These are phyloP conservation scores for Epichloe scottii DNA, from an alignment of 2,329 filamentous ascomycete species.

Conservation along the genomic window DNA sequence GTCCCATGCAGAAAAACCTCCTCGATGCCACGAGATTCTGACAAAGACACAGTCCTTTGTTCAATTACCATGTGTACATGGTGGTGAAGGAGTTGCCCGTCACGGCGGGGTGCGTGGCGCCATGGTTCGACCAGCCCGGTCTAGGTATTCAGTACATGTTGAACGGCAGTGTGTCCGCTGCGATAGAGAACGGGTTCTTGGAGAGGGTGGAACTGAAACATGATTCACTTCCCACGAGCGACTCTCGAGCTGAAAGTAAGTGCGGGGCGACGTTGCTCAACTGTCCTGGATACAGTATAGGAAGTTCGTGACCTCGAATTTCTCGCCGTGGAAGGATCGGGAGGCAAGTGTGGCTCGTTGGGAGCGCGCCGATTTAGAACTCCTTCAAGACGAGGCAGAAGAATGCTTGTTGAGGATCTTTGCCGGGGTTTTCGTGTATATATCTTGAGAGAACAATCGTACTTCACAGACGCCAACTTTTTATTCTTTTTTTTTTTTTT, in stretches of 20 bases:
- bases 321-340: too few relatives aligned
- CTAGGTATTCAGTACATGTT: not conserved
- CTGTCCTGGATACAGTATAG: not conserved
- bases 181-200: not conserved
- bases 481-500: too few relatives aligned
- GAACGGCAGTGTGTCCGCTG: not conserved
- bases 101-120: not conserved
- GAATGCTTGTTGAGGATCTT: too few relatives aligned
- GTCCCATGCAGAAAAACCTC: not conserved
- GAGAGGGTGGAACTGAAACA: not conserved
- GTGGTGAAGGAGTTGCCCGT: not conserved
- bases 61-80: constrained; percentile 1
- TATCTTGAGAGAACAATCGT: too few relatives aligned
- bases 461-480: too few relatives aligned
- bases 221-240: not conserved
- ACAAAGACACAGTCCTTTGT: not conserved
- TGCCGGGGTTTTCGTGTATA: too few relatives aligned
- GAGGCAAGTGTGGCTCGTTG: too few relatives aligned
- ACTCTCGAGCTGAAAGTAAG: not conserved
- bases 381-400: too few relatives aligned
- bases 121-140: constrained; percentile 2
- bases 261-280: not conserved
- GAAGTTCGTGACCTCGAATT: not conserved
- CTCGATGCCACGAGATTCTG: not conserved
- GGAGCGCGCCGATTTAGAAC: too few relatives aligned